phyloP scores from a whole-genome alignment of 352 stramenopile species.

The Phytophthora sp. region DNA sequence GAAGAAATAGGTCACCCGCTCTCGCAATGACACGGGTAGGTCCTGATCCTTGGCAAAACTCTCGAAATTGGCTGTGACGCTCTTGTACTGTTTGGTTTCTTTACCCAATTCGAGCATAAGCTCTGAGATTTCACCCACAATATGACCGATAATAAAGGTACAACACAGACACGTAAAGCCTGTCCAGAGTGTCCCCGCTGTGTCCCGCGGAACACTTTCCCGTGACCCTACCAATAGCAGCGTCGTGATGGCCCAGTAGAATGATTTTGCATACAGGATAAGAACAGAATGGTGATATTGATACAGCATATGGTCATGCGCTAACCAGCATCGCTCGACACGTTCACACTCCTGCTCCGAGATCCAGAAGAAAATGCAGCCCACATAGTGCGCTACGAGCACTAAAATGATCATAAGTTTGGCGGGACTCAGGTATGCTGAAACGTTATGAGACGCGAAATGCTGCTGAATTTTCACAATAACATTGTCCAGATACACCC shows the following conservation, averaged over 20 bases:
- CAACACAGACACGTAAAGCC: constrained; percentile 65
- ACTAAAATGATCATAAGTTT: constrained; percentile 68
- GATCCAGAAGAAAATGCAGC: constrained; percentile 76
- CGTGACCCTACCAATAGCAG: constrained; percentile 68
- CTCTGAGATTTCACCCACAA: constrained; percentile 76
- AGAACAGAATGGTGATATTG: constrained; percentile 51
- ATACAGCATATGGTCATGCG: constrained; percentile 69
- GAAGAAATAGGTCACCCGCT: constrained; percentile 66
- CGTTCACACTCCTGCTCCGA: constrained; percentile 56
- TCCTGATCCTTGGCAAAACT: constrained; percentile 68
- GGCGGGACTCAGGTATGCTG: constrained; percentile 58
- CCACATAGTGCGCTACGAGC: constrained; percentile 64
- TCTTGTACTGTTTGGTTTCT: constrained; percentile 67
- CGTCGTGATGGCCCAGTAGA: constrained; percentile 80
- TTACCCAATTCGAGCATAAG: constrained; percentile 78
- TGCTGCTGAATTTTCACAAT: constrained; percentile 48
- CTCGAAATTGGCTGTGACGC: constrained; percentile 64
- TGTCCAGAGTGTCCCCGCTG: constrained; percentile 62
- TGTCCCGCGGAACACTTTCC: constrained; percentile 65
- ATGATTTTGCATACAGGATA: constrained; percentile 68
- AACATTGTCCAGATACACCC: constrained; percentile 47
- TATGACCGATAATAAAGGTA: constrained; percentile 78
- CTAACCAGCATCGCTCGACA: constrained; percentile 60
- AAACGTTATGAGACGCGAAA: constrained; percentile 52
- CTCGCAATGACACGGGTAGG: constrained; percentile 49